Base-by-base conservation (phyloP, 768 basidiomycete genomes). In the Leccinum obscurum region DNA sequence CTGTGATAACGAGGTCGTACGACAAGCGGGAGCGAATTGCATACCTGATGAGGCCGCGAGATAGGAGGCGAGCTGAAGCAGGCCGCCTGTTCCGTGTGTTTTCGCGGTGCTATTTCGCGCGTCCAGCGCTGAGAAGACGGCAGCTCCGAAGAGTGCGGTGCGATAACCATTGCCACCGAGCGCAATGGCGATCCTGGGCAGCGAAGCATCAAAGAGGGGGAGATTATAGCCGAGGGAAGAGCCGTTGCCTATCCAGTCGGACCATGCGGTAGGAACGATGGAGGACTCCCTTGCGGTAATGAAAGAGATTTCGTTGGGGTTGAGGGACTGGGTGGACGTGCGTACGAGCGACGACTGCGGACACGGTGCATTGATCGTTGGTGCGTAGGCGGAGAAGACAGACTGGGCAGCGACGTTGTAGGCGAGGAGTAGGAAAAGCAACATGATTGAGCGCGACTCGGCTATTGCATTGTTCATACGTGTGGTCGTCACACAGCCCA, bases 31-130 rank as follows among this genome's bases (percentile, higher is more conserved):
- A 1, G 30, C 6, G 49, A 14, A 9, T 20, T 32, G 68, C 76
- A 52, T 59, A 86, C 86, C 87, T 60, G 87, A 88, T 9, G 91
- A 77, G 1, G 84, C 88, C 10, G 85, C 73, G 46, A 89, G 76
- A 74, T 92, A 92, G 3, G 84, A 85, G 5, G 85, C 73, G n/a
- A 87, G 85, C 68, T 90, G 89, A 52, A 88, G 73, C 14, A 91
- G 76, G 3, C 88, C 88, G 3, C 88, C 88, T 0, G 87, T 86
- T 6, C 87, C 87, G 3, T 75, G 77, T 2, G 75, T 70, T 64
- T 84, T 85, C 28, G 86, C 77, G 15, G 85, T 80, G 2, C 72
- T 70, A 58, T 90, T 89, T 41, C 87, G 76, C 26, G 81, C 81
- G 74, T 92, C 88, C 51, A 89, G 71, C 1, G 78, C 86, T 14